Conservation (phyloP, 352 stramenopile species). For the Phytophthora pisi region DNA sequence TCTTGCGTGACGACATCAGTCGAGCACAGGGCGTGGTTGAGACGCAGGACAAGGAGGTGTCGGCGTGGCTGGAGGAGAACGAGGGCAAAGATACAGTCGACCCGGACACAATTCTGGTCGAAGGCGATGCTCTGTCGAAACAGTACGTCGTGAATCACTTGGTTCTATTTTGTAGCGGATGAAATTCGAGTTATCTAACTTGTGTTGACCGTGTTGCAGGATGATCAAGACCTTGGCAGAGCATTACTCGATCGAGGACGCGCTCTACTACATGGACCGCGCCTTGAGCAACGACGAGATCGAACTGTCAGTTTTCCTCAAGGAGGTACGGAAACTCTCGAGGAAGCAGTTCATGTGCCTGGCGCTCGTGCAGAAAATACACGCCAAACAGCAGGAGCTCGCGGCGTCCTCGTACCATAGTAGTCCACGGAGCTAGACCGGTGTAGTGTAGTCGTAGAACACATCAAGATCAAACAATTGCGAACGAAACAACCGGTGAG, state of each 20-base stretch:
- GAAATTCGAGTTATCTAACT: background rate
- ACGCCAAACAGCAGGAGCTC: slow-evolving; percentile 74
- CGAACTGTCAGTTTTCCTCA: slow-evolving; percentile 82
- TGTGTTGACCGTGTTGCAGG: slow-evolving; percentile 29
- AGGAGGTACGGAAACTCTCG: slow-evolving; percentile 90
- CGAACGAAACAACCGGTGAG: slow-evolving; percentile 12
- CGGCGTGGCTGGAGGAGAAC: slow-evolving; percentile 75
- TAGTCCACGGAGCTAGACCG: slow-evolving; percentile 33
- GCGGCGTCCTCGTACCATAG: slow-evolving; percentile 63
- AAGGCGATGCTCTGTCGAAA: slow-evolving; percentile 76
- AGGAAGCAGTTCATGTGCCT: slow-evolving; percentile 92
- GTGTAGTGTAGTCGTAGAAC: slow-evolving; percentile 38
- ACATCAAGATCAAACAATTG: slow-evolving; percentile 37
- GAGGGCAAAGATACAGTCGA: slow-evolving; percentile 81
- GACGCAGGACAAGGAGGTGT: slow-evolving; percentile 63
- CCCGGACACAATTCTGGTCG: slow-evolving; percentile 80
- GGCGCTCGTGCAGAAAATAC: slow-evolving; percentile 89
- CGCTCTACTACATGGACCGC: slow-evolving; percentile 92
- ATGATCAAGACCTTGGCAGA: slow-evolving; percentile 84
- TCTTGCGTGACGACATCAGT: slow-evolving; percentile 70
- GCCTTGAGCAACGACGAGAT: slow-evolving; percentile 89
- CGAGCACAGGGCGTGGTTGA: slow-evolving; percentile 59
- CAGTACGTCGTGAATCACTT: slow-evolving; percentile 58
- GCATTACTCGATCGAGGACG: slow-evolving; percentile 89
- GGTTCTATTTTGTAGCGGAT: background rate